Base-by-base conservation (phyloP, 2,329 filamentous ascomycete genomes). In the Penicillium freii region DNA sequence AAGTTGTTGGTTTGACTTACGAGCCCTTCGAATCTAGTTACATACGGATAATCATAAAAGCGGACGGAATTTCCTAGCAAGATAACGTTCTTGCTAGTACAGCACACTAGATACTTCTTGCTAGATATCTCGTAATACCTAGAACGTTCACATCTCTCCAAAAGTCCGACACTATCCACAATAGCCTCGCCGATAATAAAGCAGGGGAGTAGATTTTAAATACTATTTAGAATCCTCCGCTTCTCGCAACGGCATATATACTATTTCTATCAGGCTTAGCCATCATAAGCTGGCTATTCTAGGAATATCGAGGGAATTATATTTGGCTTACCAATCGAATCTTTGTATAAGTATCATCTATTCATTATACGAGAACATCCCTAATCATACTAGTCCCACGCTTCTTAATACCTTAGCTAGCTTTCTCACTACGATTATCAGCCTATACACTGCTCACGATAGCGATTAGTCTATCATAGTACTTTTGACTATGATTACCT, bases 301-400 rank as follows among this genome's bases (percentile, higher is more conserved):
- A 73, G 50, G 69, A 71, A 27, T 79, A 79, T 70, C 68, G 75
- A 25, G 63, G 68, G 17, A 84, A 84, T 62, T 83, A 83, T 56
- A 74, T 83, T n/a, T 84, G 80, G 82, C 71, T 84, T 23, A 72
- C 82, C 9, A 81, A 82, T 64, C 74, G 77, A 54, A 70, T 84
- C 11, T 82, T 83, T 61, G 56, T 82, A 56, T 76, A 63, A 34
- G 69, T 66, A 15, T n/a, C n/a, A 4, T 5, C 4, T 0, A 46
- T 46, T 19, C 7, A 46, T 46, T 1, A 46, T 46, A 21, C 0
- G 17, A 46, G n/a, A 21, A 13, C 43, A 33, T 33, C 0, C 46
- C 66, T 52, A 57, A 48, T 56, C 19, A 39, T 39, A 21, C 19
- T 54, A 72, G 68, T 38, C 69, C 67, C 23, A 70, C 74, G 0